Conservation (phyloP, 2,329 filamentous ascomycete species). For the Aspergillus texensis region DNA sequence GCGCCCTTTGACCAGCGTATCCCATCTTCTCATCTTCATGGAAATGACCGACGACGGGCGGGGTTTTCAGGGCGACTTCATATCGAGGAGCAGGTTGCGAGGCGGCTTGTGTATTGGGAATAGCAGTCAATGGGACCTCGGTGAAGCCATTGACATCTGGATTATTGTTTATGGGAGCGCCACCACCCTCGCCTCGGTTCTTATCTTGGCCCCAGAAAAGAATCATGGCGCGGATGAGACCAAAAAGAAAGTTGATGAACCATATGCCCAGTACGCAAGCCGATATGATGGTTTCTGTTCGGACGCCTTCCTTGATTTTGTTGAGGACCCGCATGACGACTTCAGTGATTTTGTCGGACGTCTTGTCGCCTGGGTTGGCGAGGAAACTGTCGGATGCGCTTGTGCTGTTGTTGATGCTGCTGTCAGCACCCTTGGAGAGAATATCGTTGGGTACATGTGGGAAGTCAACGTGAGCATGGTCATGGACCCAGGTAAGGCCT, state of each 20-base stretch:
- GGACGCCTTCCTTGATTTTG: conserved; percentile 68
- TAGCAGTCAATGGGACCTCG: conserved; percentile 40
- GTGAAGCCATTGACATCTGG: conserved; percentile 34
- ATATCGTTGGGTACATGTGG: conserved; percentile 77
- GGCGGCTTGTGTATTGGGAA: conserved; percentile 25
- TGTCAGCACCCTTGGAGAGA: conserved; percentile 77
- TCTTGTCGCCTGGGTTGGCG: conserved; percentile 70
- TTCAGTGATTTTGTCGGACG: conserved; percentile 78
- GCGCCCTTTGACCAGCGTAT: conserved; percentile 43
- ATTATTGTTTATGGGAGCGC: conserved; percentile 27
- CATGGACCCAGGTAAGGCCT: conserved; percentile 89
- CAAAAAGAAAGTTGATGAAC: conserved; percentile 74
- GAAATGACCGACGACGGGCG: conserved; percentile 7
- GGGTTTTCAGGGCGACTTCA: conserved; percentile 21
- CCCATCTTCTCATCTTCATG: conserved; percentile 46
- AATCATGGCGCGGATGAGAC: conserved; percentile 66
- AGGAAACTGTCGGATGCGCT: conserved; percentile 69
- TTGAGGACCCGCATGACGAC: conserved; percentile 71
- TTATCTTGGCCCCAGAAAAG: conserved; percentile 64
- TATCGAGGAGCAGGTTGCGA: conserved; percentile 30
- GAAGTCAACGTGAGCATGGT: conserved; percentile 81
- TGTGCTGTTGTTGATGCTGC: conserved; percentile 52
- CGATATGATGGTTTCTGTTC: conserved; percentile 79
- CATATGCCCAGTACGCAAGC: conserved; percentile 74
- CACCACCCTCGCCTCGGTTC: conserved; percentile 62